Evolutionary conservation across 1,284 basidiomycete genomes (phyloP).

Genomic region (Sporisorium iseilematis-ciliati): DNA sequence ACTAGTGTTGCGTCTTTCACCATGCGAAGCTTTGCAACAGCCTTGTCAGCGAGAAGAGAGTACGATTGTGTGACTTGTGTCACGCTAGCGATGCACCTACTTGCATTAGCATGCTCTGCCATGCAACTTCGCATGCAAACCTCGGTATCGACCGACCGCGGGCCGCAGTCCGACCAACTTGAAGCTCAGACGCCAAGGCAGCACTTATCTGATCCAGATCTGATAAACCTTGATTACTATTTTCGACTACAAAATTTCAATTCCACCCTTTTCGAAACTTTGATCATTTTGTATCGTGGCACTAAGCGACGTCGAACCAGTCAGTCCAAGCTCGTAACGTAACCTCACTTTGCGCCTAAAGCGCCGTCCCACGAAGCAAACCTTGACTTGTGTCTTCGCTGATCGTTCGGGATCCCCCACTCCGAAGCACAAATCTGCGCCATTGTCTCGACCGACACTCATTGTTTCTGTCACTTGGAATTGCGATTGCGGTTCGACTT

Average conservation of each 20-base stretch:
- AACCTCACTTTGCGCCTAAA: too few species aligned
- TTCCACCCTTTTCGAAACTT: neutral
- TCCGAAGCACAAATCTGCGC: neutral
- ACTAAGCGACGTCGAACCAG: neutral
- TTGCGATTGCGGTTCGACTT: neutral
- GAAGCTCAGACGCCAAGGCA: neutral
- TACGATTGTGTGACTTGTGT: too few species aligned
- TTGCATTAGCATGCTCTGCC: too few species aligned
- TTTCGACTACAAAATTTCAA: neutral
- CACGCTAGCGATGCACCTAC: too few species aligned
- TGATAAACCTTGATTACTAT: neutral
- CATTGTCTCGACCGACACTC: neutral
- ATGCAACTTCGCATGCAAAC: too few species aligned
- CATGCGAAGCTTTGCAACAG: too few species aligned
- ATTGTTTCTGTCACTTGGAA: neutral
- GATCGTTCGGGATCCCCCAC: slow-evolving; percentile 1
- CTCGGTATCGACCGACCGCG: neutral
- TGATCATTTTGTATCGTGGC: slow-evolving; percentile 1
- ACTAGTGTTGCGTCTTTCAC: too few species aligned
- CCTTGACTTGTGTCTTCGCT: too few species aligned
- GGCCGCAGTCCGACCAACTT: neutral
- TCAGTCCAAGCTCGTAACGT: too few species aligned
- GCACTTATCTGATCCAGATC: slow-evolving; percentile 3
- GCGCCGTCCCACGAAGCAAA: too few species aligned
- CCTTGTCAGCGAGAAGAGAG: too few species aligned